phyloP scores from a whole-genome alignment of 1,284 basidiomycete genomes.

The Phaffia rhodozyma region DNA sequence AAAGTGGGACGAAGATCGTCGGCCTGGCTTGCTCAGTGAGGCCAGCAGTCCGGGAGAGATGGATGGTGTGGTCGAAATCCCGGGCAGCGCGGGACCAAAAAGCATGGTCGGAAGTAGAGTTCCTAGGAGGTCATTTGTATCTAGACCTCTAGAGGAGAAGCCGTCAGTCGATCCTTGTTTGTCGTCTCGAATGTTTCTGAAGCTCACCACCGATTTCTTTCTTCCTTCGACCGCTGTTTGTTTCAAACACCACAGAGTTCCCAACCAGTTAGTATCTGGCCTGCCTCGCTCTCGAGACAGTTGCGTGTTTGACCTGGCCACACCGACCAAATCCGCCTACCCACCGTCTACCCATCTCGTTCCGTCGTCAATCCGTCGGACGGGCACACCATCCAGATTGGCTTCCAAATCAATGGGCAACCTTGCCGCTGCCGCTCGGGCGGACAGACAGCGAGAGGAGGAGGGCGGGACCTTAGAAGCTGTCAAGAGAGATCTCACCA shows the following conservation, averaged over 20 bases:
- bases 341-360: not conserved
- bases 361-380: conserved; percentile 13
- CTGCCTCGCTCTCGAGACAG: conserved; percentile 12
- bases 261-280: not conserved
- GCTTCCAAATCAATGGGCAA: conserved; percentile 32
- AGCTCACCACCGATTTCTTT: not conserved
- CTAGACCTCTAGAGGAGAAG: conserved; percentile 12
- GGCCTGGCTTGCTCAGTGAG: conserved; percentile 8
- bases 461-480: conserved; percentile 24
- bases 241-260: conserved; percentile 4
- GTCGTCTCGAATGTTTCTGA: not conserved
- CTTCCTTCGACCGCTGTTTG: not conserved
- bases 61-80: conserved; percentile 14
- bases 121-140: conserved; percentile 12
- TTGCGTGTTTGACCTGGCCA: conserved; percentile 16
- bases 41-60: conserved; percentile 7
- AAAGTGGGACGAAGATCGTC: conserved; percentile 18
- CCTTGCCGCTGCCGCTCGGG: conserved; percentile 25
- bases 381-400: conserved; percentile 15
- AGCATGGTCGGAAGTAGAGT: conserved; percentile 3
- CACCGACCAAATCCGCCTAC: conserved; percentile 14
- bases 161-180: not conserved
- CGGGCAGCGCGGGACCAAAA: not conserved
- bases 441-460: conserved; percentile 20
- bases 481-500: conserved; percentile 18